A percentile compares a stretch with the other conserved stretches of the same genome.
Conservation (phyloP, 805 yeast species). For the Saturnispora saitoi region DNA sequence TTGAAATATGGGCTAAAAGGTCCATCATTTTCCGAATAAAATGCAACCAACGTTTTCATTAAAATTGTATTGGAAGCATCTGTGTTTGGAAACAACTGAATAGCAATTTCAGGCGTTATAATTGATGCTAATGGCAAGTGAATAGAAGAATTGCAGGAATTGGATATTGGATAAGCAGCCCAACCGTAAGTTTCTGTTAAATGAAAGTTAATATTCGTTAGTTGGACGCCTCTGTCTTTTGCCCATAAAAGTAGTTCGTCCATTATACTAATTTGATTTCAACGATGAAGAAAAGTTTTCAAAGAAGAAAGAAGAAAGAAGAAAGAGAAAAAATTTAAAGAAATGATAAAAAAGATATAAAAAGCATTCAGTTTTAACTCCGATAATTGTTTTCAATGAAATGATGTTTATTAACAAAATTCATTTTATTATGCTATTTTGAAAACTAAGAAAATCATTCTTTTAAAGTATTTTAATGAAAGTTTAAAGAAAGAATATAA, state of each 20-base stretch:
- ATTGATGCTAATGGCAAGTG: conserved; percentile 19
- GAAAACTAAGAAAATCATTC: no score
- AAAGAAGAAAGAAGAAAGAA: background rate
- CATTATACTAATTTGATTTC: background rate
- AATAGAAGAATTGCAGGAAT: conserved; percentile 4
- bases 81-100: conserved; percentile 7
- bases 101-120: conserved; percentile 20
- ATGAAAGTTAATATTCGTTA: conserved; percentile 8
- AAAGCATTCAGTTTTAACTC: background rate
- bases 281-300: background rate
- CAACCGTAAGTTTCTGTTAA: conserved; percentile 29
- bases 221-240: background rate
- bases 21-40: conserved; percentile 7
- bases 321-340: background rate
- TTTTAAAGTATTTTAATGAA: no score
- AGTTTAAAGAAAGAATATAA: no score
- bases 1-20: conserved; percentile 34
- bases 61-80: conserved; percentile 8
- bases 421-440: no score
- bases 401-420: no score
- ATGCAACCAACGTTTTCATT: conserved; percentile 13
- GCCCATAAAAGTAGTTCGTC: conserved; percentile 7
- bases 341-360: background rate
- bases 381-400: no score
- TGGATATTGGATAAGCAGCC: conserved; percentile 16